A percentile compares a stretch with the other conserved stretches of the same genome.
phyloP scores from a whole-genome alignment of 371 early-diverging fungal genomes.

The Mycotypha africana region DNA sequence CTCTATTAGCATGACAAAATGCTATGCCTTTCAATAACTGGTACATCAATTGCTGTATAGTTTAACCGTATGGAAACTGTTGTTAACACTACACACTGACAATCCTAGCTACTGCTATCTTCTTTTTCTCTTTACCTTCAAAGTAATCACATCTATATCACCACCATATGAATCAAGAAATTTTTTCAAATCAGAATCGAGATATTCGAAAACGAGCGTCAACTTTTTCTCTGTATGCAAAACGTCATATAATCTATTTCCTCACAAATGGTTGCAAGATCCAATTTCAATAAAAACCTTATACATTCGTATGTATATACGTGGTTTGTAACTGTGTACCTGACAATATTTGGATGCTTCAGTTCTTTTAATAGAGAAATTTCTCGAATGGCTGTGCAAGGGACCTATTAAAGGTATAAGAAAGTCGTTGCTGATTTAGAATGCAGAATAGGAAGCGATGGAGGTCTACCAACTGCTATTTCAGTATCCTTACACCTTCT shows the following conservation, averaged over 20 bases:
- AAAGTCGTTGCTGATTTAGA: background rate
- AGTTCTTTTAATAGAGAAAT: slow-evolving; percentile 95
- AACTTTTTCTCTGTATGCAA: slow-evolving; percentile 92
- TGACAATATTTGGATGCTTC: slow-evolving; percentile 94
- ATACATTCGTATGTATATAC: too few species aligned
- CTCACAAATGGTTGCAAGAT: too few species aligned
- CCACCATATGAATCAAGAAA: slow-evolving; percentile 81
- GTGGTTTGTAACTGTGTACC: slow-evolving; percentile 32
- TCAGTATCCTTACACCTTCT: slow-evolving; percentile 66
- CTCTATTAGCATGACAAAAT: slow-evolving; percentile 75
- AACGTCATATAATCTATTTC: slow-evolving; percentile 90
- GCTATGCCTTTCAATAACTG: slow-evolving; percentile 81
- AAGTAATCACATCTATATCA: slow-evolving; percentile 70
- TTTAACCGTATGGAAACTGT: background rate
- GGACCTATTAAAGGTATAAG: slow-evolving; percentile 51
- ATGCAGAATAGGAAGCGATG: too few species aligned
- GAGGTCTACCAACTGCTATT: background rate
- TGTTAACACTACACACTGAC: slow-evolving; percentile 1
- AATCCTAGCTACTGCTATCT: background rate
- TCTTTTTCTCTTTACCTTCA: slow-evolving; percentile 50
- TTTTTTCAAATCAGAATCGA: slow-evolving; percentile 94
- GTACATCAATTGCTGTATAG: slow-evolving; percentile 71
- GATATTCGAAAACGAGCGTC: slow-evolving; percentile 93
- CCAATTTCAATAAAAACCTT: too few species aligned
- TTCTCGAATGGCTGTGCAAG: slow-evolving; percentile 98